Base-by-base conservation (phyloP, 2,329 filamentous ascomycete species). In the Scedosporium apiospermum region DNA sequence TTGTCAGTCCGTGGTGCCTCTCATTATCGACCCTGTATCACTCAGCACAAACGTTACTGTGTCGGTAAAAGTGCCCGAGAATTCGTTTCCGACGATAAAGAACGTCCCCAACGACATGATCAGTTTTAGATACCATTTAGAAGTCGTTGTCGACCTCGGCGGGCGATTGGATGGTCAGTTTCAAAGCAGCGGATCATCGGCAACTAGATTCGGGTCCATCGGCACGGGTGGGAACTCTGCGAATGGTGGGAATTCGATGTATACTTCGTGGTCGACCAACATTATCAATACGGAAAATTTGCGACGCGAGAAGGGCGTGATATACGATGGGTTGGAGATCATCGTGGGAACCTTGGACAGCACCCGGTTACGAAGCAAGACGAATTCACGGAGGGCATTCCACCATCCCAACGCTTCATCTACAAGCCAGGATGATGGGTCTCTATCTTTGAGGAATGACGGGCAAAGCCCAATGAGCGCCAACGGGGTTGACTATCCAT, bases 51-150 rank as follows among this genome's bases (percentile, higher is more conserved):
- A 88, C 57, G 85, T 98, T 51, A 95, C 88, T 16, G 89, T 92
- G 3, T 89, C 89, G 3, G 85, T 99, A 16, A 87, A 91, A 67
- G 85, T 98, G 2, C 95, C 95, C 0, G 91, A 96, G 66, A 91
- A 96, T 69, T 87, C 87, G 0, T 98, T 98, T 68, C 93, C 95
- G 0, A 96, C 93, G 2, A 98, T 98, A 65, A 87, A 86, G 30
- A 88, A 88, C 62, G 91, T 97, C 0, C 95, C 95, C 0, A 92
- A 93, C 3, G 88, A 90, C 41, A 95, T 98, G 87, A 95, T 99
- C 66, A 92, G 88, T 68, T 98, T 99, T 78, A 91, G 88, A 67
- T 98, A 99, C 71, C 90, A 93, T 67, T 83, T 97, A 21, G 95
- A 99, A 73, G 90, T 97, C 2, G 88, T 98, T 30, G 85, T 97